Conservation (phyloP, 169 alveolate genomes). For the Babesia divergens region DNA sequence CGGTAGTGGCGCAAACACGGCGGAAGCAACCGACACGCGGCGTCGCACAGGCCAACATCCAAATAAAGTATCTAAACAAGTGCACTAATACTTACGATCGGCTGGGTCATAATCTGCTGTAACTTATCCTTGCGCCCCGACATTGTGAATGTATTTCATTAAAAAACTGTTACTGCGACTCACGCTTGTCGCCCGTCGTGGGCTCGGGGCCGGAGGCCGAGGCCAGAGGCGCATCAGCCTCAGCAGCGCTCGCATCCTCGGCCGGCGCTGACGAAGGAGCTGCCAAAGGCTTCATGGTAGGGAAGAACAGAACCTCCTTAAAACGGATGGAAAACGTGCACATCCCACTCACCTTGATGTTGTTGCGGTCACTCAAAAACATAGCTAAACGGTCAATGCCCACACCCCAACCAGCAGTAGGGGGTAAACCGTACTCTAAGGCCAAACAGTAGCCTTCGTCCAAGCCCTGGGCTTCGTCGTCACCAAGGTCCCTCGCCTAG, state of each 20-base stretch:
- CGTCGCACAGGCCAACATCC: neutral
- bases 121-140: slow-evolving; percentile 74
- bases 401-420: slow-evolving; percentile 99
- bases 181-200: slow-evolving; percentile 10
- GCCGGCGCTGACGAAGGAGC: slow-evolving; percentile 16
- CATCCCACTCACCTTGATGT: slow-evolving; percentile 83
- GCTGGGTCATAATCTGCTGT: slow-evolving; percentile 89
- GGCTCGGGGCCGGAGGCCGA: neutral
- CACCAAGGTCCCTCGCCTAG: slow-evolving; percentile 70
- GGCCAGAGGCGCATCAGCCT: neutral
- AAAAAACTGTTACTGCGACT: neutral
- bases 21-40: neutral
- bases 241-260: neutral
- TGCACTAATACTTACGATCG: slow-evolving; percentile 80
- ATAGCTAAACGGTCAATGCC: slow-evolving; percentile 97
- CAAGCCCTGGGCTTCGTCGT: slow-evolving; percentile 71
- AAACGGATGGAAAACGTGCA: neutral
- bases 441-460: slow-evolving; percentile 86
- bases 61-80: too few relatives aligned
- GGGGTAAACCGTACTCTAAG: slow-evolving; percentile 97
- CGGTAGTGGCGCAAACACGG: neutral
- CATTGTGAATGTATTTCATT: slow-evolving; percentile 43
- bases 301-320: slow-evolving; percentile 93
- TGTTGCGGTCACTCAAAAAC: slow-evolving; percentile 91
- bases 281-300: slow-evolving; percentile 93